A percentile compares a stretch with the other conserved stretches of the same genome.
These are phyloP conservation scores for Aquilaria malaccensis DNA, from an alignment of 345 rosid genomes.

Conservation along the genomic window DNA sequence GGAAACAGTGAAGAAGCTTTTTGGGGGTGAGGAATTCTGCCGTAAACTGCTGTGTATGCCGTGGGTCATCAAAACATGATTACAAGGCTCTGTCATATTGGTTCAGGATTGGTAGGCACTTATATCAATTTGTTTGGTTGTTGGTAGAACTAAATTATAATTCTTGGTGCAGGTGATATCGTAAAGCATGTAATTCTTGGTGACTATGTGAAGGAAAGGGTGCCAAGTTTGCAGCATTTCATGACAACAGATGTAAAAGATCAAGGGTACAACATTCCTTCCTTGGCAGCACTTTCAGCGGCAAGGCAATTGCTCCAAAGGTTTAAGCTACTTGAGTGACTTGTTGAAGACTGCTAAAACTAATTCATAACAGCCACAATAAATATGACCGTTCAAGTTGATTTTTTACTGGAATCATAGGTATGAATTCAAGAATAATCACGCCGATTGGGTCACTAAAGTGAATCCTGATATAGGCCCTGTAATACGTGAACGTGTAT, in stretches of 20 bases:
- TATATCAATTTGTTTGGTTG: too few relatives aligned
- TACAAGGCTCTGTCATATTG: background rate
- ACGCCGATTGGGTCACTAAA: conserved; percentile 59
- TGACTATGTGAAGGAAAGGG: conserved; percentile 45
- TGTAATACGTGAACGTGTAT: conserved; percentile 46
- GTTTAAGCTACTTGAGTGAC: conserved; percentile 11
- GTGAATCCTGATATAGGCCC: conserved; percentile 78
- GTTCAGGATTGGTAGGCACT: background rate
- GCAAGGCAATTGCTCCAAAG: conserved; percentile 65
- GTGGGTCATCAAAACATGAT: background rate
- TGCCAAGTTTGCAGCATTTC: conserved; percentile 68
- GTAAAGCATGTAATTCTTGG: conserved; percentile 52
- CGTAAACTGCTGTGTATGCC: background rate
- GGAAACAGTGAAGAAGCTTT: conserved; percentile 48
- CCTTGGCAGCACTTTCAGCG: conserved; percentile 76
- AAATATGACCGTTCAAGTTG: too few relatives aligned
- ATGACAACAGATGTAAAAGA: conserved; percentile 27
- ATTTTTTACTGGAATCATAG: conserved; percentile 23
- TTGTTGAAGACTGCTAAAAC: too few relatives aligned
- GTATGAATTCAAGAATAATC: conserved; percentile 80
- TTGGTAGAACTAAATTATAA: background rate
- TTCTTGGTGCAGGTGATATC: conserved; percentile 33
- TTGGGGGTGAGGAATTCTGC: conserved; percentile 40
- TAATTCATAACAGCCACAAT: background rate
- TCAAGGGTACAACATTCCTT: conserved; percentile 38